Evolutionary conservation across 169 alveolate species (phyloP), one percentile per base, ranked within the genome.

Genomic region (Blepharisma undulans): DNA sequence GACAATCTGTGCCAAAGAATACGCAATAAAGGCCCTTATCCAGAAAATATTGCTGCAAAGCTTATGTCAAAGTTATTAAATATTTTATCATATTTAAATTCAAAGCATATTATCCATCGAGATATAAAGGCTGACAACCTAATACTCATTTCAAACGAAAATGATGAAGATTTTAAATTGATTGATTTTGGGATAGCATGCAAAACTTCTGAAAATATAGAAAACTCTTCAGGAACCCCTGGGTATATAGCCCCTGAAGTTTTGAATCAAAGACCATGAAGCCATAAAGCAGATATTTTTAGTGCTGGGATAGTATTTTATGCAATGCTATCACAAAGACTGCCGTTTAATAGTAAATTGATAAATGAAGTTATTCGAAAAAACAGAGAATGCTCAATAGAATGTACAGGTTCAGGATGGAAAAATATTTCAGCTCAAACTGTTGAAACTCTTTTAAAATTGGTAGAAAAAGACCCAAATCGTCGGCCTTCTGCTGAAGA

Each of bases 91-190:
- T 90, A 98, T 93, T 96, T 98, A 76, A 99, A 98, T 94, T 87
- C 95, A 18, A 96, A 95, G 78, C 97, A 97, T 32, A 95, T 98
- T 32, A 96, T 97, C 66, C 99, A 98, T 94, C 90, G 99, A 74
- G 99, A 98, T 94, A 93, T 98, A 74, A 98, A 98, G 77, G 98
- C 98, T 80, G 99, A 98, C 89, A 98, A 98, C 95, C 30, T 92
- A 16, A 94, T 98, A 84, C 96, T 98, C 84, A 95, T 97, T 48
- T 94, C 97, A 27, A 92, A 93, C 84, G 96, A 93, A 30, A 95
- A 95, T 89, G 96, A 96, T 89, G 98, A 97, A 27, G 96, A 97
- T 60, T 93, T 98, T 33, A 98, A 98, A 94, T 95, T 98, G 92
- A 98, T 97, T 29, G 99, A 98, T 93, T 98, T 98, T 93, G 99